Evolutionary conservation across 2,329 filamentous ascomycete genomes (phyloP).

Genomic region (Claviceps africana): DNA sequence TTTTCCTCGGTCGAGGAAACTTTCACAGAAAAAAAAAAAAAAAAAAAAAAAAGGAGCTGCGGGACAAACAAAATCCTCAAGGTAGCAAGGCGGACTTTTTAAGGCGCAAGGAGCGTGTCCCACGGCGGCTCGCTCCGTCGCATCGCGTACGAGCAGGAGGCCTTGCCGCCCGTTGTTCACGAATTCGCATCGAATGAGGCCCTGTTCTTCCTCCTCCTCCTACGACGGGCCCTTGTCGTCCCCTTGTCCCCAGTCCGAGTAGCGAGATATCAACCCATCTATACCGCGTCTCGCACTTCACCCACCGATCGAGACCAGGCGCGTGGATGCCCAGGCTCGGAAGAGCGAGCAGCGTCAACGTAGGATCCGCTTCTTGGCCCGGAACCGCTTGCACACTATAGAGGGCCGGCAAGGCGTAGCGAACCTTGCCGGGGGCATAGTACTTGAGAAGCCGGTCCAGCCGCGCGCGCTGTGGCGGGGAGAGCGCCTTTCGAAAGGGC

Average conservation of each 20-base stretch:
- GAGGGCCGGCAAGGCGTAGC: conserved; percentile 41
- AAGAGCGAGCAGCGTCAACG: conserved; percentile 34
- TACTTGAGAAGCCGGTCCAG: conserved; percentile 31
- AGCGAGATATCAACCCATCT: conserved; percentile 31
- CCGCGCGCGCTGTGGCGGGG: conserved; percentile 14
- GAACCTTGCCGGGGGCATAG: conserved; percentile 39
- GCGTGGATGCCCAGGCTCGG: conserved; percentile 36
- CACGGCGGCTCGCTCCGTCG: too few species aligned
- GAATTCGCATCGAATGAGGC: too few species aligned
- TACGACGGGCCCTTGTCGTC: not conserved
- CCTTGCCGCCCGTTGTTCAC: too few species aligned
- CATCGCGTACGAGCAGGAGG: too few species aligned
- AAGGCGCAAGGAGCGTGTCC: too few species aligned
- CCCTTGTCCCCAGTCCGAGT: conserved; percentile 14
- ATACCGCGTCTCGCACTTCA: conserved; percentile 36
- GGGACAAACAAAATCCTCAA: too few species aligned
- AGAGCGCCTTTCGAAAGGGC: conserved; percentile 32
- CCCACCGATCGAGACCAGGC: conserved; percentile 32
- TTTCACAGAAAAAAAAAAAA: too few species aligned
- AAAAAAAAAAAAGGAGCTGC: too few species aligned
- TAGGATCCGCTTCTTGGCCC: conserved; percentile 7
- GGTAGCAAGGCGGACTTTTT: too few species aligned
- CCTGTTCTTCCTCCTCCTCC: too few species aligned
- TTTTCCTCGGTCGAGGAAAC: too few species aligned
- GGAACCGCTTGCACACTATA: conserved; percentile 27